phyloP scores from a whole-genome alignment of 768 basidiomycete species.

The Tricholoma hemisulphureum region DNA sequence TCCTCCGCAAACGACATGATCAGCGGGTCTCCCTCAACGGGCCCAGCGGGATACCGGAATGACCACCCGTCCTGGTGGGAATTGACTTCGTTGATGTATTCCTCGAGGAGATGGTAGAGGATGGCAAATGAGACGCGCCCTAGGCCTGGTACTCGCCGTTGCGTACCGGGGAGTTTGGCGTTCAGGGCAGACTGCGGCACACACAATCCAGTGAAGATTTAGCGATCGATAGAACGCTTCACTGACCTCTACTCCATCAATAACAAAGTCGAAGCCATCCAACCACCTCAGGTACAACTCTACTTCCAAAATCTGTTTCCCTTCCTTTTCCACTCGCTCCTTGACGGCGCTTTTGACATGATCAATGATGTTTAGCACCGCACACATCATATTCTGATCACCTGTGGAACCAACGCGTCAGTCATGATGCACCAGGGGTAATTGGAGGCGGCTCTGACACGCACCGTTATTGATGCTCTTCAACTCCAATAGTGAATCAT shows the following conservation, averaged over 20 bases:
- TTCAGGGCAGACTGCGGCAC: constrained; percentile 32
- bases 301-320: constrained; percentile 36
- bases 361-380: constrained; percentile 34
- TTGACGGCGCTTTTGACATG: constrained; percentile 32
- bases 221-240: not conserved
- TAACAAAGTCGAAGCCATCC: constrained; percentile 37
- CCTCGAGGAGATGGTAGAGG: constrained; percentile 42
- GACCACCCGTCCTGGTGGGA: constrained; percentile 44
- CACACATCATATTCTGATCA: constrained; percentile 17
- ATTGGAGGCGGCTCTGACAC: not conserved
- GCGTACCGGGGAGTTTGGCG: constrained; percentile 37
- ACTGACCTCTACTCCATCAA: constrained; percentile 38
- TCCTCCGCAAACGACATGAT: constrained; percentile 47
- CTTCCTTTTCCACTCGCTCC: constrained; percentile 24
- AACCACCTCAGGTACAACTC: constrained; percentile 46
- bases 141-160: constrained; percentile 34
- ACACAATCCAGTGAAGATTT: not conserved
- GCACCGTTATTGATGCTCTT: constrained; percentile 18
- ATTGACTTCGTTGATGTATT: constrained; percentile 44
- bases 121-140: constrained; percentile 41
- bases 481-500: constrained; percentile 14
- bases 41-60: constrained; percentile 23
- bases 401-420: constrained; percentile 6
- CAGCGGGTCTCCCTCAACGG: constrained; percentile 30
- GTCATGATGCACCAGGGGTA: not conserved